Percentiles rank a stretch among this genome's conserved stretches.
phyloP scores from a whole-genome alignment of 2,329 filamentous ascomycete species.

The Lachnellula cervina region DNA sequence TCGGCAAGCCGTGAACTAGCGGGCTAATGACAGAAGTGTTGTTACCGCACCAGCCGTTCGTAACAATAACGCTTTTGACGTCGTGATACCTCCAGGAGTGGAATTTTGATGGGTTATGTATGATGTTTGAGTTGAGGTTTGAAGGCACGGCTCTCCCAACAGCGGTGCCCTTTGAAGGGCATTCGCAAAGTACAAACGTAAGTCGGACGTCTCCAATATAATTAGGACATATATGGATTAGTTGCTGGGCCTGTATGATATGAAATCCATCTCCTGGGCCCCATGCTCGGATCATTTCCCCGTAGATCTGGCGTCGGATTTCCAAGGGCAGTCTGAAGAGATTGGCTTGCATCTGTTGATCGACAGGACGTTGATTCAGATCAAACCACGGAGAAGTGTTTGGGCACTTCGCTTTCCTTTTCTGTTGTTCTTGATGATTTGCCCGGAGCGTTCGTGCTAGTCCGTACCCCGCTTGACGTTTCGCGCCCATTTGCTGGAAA shows the following conservation, averaged over 20 bases:
- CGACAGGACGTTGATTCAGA: not conserved
- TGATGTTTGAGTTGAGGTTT: no score
- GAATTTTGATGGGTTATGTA: not conserved
- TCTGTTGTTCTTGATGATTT: no score
- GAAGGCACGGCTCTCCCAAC: no score
- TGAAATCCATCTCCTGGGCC: not conserved
- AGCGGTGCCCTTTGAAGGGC: not conserved
- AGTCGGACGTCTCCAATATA: not conserved
- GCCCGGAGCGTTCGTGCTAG: not conserved
- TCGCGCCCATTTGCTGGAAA: not conserved
- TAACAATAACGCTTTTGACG: not conserved
- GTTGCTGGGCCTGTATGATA: not conserved
- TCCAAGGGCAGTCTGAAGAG: not conserved
- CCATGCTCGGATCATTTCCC: not conserved
- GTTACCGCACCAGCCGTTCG: no score
- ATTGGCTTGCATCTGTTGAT: not conserved
- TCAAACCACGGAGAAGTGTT: not conserved
- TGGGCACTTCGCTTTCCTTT: not conserved
- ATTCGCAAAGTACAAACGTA: not conserved
- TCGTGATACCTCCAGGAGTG: not conserved
- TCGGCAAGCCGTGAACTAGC: not conserved
- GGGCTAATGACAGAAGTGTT: not conserved
- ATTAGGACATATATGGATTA: not conserved
- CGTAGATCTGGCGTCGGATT: not conserved
- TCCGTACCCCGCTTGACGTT: not conserved